Evolutionary conservation across 257 asterid genomes (phyloP).

Genomic region (Nicotiana benthamiana): DNA sequence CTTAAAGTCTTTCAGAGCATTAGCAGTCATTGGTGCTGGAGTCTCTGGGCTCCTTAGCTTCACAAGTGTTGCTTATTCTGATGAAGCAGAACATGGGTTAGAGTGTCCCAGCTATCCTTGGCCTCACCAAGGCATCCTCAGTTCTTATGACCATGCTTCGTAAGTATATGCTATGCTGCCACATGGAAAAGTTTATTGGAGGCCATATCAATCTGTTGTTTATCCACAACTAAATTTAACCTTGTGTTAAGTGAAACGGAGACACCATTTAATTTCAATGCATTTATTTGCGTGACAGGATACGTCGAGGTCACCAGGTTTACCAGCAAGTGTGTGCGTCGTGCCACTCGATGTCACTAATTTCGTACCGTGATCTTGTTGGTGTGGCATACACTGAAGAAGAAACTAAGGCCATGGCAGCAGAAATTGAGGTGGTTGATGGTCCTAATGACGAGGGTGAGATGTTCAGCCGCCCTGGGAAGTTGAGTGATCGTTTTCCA

Average conservation of each 20-base stretch:
- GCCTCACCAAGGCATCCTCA: slow-evolving; percentile 60
- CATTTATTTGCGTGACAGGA: slow-evolving; percentile 24
- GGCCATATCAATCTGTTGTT: neutral
- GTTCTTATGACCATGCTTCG: slow-evolving; percentile 65
- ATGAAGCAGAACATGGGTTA: slow-evolving; percentile 64
- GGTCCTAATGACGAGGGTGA: slow-evolving; percentile 81
- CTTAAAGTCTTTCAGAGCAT: slow-evolving; percentile 27
- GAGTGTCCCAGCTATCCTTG: slow-evolving; percentile 56
- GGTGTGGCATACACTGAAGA: slow-evolving; percentile 83
- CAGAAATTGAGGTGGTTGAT: slow-evolving; percentile 70
- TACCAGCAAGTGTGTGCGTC: slow-evolving; percentile 75
- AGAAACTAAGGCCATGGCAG: slow-evolving; percentile 75
- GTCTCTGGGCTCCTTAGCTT: slow-evolving; percentile 43
- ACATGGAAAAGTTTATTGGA: neutral
- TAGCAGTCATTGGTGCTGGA: slow-evolving; percentile 49
- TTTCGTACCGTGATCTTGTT: slow-evolving; percentile 66
- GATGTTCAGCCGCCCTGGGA: slow-evolving; percentile 72
- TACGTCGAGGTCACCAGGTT: slow-evolving; percentile 66
- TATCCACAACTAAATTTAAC: neutral
- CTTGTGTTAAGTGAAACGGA: neutral
- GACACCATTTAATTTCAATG: neutral
- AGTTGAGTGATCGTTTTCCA: slow-evolving; percentile 65
- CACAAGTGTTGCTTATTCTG: slow-evolving; percentile 40
- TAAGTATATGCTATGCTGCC: slow-evolving; percentile 24
- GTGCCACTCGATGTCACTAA: slow-evolving; percentile 79